Evolutionary conservation across 257 asterid genomes (phyloP).

Genomic region (Solanum infundibuliforme): DNA sequence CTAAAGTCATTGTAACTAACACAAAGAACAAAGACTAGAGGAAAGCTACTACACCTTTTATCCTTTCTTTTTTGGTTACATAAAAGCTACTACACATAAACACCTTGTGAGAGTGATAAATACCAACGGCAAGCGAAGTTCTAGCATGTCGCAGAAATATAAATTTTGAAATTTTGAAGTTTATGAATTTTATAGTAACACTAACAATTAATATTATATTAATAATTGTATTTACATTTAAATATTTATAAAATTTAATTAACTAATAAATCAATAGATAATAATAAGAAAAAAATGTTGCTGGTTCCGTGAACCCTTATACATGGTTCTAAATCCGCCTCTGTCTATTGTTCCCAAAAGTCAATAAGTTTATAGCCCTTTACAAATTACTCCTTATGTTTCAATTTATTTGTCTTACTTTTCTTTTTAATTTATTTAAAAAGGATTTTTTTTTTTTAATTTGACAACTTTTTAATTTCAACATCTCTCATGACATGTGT

Average conservation of each 20-base stretch:
- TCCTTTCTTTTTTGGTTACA: background rate
- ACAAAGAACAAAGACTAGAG: background rate
- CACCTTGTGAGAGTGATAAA: slow-evolving; percentile 64
- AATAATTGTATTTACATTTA: background rate
- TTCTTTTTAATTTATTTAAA: no score
- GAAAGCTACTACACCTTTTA: background rate
- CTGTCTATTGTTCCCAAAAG: background rate
- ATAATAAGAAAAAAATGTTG: background rate
- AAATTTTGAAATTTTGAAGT: no score
- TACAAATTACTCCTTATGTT: background rate
- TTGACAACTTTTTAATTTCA: no score
- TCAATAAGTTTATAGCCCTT: background rate
- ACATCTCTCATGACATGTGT: background rate
- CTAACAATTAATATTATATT: background rate
- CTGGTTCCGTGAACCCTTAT: rapidly evolving
- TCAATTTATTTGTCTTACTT: no score
- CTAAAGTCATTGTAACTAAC: background rate
- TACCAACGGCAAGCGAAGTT: slow-evolving; percentile 30
- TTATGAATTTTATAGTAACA: background rate
- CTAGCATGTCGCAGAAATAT: background rate
- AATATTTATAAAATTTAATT: background rate
- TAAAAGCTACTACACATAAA: background rate
- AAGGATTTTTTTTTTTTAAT: no score
- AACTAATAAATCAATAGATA: background rate
- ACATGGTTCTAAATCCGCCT: background rate